Conservation (phyloP, 441 rosid species). For the Gossypium gossypioides region DNA sequence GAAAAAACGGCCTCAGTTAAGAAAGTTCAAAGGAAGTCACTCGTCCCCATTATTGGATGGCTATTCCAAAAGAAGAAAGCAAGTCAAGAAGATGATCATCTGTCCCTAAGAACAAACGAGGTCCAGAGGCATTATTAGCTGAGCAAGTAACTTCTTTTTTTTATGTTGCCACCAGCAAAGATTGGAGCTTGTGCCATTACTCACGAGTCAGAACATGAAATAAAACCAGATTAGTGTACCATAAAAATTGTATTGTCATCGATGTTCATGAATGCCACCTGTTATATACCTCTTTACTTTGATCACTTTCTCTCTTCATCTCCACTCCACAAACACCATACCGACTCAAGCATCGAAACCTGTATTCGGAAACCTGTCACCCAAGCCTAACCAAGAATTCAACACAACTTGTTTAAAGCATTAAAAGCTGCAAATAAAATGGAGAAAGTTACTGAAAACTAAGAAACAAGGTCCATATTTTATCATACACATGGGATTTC, state of each 20-base stretch:
- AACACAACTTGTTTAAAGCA: neutral
- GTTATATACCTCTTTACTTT: neutral
- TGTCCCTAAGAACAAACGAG: neutral
- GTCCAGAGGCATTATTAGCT: conserved; percentile 2
- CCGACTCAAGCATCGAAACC: neutral
- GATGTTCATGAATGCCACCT: neutral
- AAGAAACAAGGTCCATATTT: neutral
- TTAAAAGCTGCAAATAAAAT: neutral
- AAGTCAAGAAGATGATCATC: conserved; percentile 5
- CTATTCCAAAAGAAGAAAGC: conserved; percentile 40
- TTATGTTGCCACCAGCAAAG: neutral
- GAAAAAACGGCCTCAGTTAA: conserved; percentile 13
- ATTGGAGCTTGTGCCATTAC: neutral
- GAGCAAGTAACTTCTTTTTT: neutral
- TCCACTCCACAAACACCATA: neutral
- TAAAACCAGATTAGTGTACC: neutral
- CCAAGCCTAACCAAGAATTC: neutral
- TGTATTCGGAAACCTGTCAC: neutral
- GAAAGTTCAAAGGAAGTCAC: conserved; percentile 27
- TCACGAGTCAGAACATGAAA: neutral
- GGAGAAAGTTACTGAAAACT: neutral
- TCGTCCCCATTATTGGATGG: conserved; percentile 43
- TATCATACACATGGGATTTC: neutral
- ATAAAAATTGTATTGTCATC: neutral
- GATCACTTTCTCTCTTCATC: neutral